Conservation (phyloP, 306 rosid species). For the Arachis stenosperma region DNA sequence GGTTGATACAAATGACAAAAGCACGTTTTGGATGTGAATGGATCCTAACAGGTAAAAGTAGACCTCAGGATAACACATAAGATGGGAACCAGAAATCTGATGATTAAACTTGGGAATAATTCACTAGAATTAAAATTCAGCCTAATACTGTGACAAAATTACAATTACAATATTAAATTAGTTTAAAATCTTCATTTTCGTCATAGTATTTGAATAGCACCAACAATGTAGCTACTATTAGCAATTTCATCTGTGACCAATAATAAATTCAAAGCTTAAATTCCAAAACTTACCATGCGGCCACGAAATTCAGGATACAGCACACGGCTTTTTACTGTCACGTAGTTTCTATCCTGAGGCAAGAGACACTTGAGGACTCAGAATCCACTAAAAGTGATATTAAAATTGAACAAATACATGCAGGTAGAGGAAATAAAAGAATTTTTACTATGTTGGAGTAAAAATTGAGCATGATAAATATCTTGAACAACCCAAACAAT, state of each 20-base stretch:
- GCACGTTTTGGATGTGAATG: not conserved
- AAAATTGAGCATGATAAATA: not conserved
- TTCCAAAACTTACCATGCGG: constrained; percentile 78
- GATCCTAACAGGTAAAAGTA: not conserved
- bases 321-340: constrained; percentile 77
- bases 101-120: too few species aligned
- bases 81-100: too few species aligned
- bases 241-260: constrained; percentile 20
- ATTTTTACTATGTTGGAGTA: too few species aligned
- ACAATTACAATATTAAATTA: constrained; percentile 8
- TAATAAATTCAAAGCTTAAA: constrained; percentile 20
- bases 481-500: not conserved
- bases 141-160: not conserved
- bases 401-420: constrained; percentile 32
- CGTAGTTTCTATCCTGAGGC: constrained; percentile 82
- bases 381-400: constrained; percentile 13
- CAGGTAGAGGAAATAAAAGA: constrained; percentile 26
- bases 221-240: not conserved
- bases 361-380: constrained; percentile 40
- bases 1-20: not conserved
- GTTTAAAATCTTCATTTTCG: not conserved
- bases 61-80: not conserved
- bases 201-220: constrained; percentile 23
- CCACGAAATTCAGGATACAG: constrained; percentile 95
- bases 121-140: too few species aligned